Evolutionary conservation across 1,284 basidiomycete species (phyloP).

Genomic region (Leccinum solheimii): DNA sequence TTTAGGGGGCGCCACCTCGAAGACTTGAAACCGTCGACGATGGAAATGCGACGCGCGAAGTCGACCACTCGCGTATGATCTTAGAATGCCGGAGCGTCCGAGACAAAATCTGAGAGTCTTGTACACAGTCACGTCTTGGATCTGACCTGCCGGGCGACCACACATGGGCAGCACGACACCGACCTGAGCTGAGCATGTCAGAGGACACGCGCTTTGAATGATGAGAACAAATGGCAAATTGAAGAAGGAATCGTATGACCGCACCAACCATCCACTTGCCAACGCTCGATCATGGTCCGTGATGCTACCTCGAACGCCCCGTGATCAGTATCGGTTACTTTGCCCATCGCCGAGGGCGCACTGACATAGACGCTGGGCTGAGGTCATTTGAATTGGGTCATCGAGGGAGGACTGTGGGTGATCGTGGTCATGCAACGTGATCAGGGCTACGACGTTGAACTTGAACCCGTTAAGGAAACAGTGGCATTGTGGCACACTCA

Average conservation of each 20-base stretch:
- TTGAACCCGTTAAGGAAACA: background rate
- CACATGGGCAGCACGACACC: constrained; percentile 6
- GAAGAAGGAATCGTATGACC: background rate
- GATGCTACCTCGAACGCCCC: background rate
- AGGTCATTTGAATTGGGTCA: background rate
- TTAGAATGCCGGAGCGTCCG: background rate
- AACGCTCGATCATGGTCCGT: background rate
- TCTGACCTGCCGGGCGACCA: background rate
- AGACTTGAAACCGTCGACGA: constrained; percentile 1
- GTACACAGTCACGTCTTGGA: background rate
- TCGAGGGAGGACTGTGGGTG: background rate
- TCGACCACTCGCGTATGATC: background rate
- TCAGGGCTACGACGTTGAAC: background rate
- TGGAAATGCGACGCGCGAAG: background rate
- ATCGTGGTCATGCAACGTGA: background rate
- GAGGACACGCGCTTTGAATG: background rate
- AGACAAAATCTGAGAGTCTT: background rate
- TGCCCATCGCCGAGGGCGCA: background rate
- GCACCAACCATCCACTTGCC: background rate
- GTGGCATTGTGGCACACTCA: background rate
- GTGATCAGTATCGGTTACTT: background rate
- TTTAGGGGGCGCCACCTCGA: constrained; percentile 3
- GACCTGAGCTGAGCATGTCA: constrained; percentile 5
- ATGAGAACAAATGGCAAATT: background rate
- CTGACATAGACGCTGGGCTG: background rate